Conservation (phyloP, 257 asterid species). For the Solanum sitiens region DNA sequence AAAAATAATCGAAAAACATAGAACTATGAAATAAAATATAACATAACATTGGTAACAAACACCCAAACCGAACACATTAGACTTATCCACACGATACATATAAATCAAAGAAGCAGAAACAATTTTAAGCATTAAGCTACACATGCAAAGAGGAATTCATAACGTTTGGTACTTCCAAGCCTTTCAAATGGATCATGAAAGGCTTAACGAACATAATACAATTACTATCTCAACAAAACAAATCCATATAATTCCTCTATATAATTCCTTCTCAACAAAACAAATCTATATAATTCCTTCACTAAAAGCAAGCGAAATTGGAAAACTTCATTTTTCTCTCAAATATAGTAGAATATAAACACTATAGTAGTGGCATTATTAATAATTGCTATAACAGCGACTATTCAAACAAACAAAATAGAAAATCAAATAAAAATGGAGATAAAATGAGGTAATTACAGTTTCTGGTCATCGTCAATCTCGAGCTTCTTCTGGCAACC, state of each 20-base stretch:
- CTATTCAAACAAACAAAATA: not conserved
- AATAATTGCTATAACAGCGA: not conserved
- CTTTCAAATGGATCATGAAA: not conserved
- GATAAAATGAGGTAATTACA: not conserved
- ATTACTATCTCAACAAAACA: not conserved
- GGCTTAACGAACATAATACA: not conserved
- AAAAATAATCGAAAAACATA: no score
- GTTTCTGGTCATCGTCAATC: not conserved
- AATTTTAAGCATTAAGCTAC: not conserved
- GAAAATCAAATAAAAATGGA: not conserved
- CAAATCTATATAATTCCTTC: not conserved
- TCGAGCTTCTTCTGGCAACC: conserved; percentile 2
- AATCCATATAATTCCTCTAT: not conserved
- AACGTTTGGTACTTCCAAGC: not conserved
- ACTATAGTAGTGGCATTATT: not conserved
- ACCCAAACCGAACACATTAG: not conserved
- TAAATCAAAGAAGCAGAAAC: not conserved
- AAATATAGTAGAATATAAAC: not conserved
- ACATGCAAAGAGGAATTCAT: not conserved
- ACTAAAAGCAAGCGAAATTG: not conserved
- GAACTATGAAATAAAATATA: accelerated
- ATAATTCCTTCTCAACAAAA: no score
- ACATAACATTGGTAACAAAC: not conserved
- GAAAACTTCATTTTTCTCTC: no score
- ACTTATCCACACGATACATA: not conserved